Evolutionary conservation across 2,329 filamentous ascomycete genomes (phyloP).

Genomic region (Pseudofabraea citricarpa): DNA sequence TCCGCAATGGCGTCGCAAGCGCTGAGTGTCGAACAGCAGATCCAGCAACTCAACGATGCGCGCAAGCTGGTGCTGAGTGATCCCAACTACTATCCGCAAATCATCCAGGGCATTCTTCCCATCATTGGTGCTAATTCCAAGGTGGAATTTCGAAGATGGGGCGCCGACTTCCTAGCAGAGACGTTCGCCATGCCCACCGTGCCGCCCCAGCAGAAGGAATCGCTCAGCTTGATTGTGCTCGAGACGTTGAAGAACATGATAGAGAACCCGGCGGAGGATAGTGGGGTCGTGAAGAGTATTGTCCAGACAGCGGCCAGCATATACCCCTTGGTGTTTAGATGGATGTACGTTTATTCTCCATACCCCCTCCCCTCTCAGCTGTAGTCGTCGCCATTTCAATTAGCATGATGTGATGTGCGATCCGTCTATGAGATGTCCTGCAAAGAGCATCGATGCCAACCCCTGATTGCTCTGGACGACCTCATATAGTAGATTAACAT

Average conservation of each 20-base stretch:
- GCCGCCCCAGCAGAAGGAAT: conserved; percentile 72
- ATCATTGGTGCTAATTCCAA: conserved; percentile 73
- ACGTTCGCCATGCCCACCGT: conserved; percentile 91
- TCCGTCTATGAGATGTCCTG: no score
- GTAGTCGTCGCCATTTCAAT: conserved; percentile 14
- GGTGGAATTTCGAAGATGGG: conserved; percentile 89
- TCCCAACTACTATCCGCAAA: conserved; percentile 82
- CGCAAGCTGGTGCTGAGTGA: conserved; percentile 86
- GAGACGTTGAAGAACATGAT: conserved; percentile 69
- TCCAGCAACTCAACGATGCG: conserved; percentile 84
- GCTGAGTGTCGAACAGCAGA: conserved; percentile 65
- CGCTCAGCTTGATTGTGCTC: conserved; percentile 70
- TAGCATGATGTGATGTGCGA: not conserved
- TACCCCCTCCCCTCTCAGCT: conserved; percentile 8
- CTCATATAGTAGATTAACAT: no score
- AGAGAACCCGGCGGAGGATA: conserved; percentile 70
- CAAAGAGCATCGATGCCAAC: no score
- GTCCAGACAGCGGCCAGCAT: conserved; percentile 88
- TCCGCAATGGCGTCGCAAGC: conserved; percentile 36
- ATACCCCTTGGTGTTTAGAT: conserved; percentile 85
- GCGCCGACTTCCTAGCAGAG: conserved; percentile 91
- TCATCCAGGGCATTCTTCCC: conserved; percentile 88
- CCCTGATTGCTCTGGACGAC: no score
- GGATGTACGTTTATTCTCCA: conserved; percentile 80
- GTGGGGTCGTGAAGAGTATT: conserved; percentile 75